Conservation (phyloP, 352 stramenopile species). For the Pythium aristosporum region DNA sequence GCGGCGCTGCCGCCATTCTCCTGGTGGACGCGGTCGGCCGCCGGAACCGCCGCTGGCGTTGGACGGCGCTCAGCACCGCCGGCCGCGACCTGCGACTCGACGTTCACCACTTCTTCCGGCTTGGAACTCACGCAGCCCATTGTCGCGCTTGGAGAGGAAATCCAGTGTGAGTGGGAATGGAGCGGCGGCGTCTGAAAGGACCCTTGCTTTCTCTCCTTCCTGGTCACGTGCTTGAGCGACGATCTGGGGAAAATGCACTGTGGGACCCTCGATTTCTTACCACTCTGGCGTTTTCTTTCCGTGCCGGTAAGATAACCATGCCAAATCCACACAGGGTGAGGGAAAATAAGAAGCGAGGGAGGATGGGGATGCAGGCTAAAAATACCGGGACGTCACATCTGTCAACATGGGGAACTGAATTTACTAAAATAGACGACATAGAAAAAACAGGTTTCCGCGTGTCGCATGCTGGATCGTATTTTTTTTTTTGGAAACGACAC, state of each 20-base stretch:
- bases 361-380: conserved; percentile 1
- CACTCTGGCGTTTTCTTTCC: conserved; percentile 23
- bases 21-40: conserved; percentile 12
- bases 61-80: conserved; percentile 36
- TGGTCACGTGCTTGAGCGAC: not conserved
- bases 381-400: conserved; percentile 2
- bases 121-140: conserved; percentile 84
- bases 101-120: conserved; percentile 49
- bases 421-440: conserved; percentile 6
- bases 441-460: conserved; percentile 9
- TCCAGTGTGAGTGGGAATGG: conserved; percentile 2
- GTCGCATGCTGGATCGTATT: conserved; percentile 14
- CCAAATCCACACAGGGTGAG: not conserved
- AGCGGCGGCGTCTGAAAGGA: not conserved
- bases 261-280: conserved; percentile 21
- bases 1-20: conserved; percentile 4
- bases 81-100: conserved; percentile 35
- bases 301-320: conserved; percentile 18
- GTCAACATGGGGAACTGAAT: not conserved
- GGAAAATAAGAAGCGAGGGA: conserved; percentile 16
- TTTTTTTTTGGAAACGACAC: conserved; percentile 6
- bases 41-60: conserved; percentile 3
- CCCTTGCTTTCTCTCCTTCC: not conserved
- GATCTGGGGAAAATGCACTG: not conserved
- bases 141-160: not conserved